These are phyloP conservation scores for Amesomyces nigricolor DNA, from an alignment of 2,329 filamentous ascomycete species.

Conservation along the genomic window DNA sequence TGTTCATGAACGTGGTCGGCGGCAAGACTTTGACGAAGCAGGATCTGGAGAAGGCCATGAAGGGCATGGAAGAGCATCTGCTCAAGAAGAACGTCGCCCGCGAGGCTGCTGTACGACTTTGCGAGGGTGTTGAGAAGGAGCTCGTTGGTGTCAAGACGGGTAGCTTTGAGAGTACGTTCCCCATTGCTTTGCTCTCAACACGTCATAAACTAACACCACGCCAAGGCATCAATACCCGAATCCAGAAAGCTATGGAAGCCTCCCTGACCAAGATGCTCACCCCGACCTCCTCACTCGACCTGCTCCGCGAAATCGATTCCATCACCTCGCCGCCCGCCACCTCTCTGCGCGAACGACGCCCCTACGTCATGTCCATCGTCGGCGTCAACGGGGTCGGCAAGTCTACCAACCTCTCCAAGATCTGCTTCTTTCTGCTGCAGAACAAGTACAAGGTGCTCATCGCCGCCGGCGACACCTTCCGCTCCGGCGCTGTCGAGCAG, in stretches of 20 bases:
- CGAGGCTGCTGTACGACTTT: constrained; percentile 86
- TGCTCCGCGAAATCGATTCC: constrained; percentile 85
- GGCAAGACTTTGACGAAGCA: constrained; percentile 86
- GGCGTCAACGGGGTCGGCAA: constrained; percentile 98
- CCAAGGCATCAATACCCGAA: constrained; percentile 66
- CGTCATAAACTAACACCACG: constrained; percentile 18
- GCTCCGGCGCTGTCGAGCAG: constrained; percentile 94
- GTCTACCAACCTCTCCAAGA: constrained; percentile 95
- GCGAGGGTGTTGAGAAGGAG: constrained; percentile 85
- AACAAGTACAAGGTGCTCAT: constrained; percentile 96
- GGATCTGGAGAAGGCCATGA: constrained; percentile 87
- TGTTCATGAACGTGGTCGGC: constrained; percentile 92
- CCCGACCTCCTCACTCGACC: constrained; percentile 87
- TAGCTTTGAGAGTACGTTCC: constrained; percentile 66
- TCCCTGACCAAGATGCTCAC: constrained; percentile 94
- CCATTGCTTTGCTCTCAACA: constrained; percentile 25
- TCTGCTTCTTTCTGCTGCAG: constrained; percentile 94
- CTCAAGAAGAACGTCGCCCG: constrained; percentile 93
- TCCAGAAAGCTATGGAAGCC: constrained; percentile 82
- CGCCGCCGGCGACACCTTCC: constrained; percentile 93
- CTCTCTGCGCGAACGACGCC: constrained; percentile 60
- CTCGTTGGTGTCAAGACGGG: constrained; percentile 86
- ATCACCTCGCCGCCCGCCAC: constrained; percentile 62
- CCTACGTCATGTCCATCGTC: constrained; percentile 96
- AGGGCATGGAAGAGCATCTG: constrained; percentile 92